A percentile compares a stretch with the other conserved stretches of the same genome.
Conservation (phyloP, 495 filamentous ascomycete genomes). For the Neurospora hispaniola region DNA sequence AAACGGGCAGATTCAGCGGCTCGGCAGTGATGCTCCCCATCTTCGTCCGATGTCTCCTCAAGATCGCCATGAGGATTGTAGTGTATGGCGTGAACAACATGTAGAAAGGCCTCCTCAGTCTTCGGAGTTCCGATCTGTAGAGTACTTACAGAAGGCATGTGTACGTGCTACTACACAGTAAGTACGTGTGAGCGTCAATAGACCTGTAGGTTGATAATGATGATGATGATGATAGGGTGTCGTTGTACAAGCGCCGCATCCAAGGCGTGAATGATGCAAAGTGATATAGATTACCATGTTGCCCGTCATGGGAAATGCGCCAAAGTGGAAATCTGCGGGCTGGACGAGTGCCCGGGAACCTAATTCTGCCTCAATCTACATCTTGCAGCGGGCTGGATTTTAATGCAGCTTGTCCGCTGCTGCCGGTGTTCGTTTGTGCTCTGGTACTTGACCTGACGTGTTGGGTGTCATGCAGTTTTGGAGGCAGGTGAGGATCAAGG, state of each 20-base stretch:
- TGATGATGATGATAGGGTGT: background rate
- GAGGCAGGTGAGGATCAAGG: background rate
- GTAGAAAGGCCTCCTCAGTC: background rate
- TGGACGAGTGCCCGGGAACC: background rate
- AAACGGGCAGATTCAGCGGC: background rate
- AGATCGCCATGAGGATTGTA: background rate
- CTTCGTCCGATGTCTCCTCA: background rate
- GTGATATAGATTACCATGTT: background rate
- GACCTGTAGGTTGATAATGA: background rate
- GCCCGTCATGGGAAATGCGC: background rate
- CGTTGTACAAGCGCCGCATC: background rate
- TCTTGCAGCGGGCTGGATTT: background rate
- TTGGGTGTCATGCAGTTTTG: background rate
- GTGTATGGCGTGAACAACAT: background rate
- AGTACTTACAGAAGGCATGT: background rate
- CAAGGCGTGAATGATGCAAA: background rate
- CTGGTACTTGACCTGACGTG: background rate
- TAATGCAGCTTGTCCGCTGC: background rate
- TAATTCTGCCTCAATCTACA: background rate
- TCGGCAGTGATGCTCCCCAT: background rate
- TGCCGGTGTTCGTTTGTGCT: background rate
- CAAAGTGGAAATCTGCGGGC: background rate
- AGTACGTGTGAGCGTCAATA: background rate
- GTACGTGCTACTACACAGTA: background rate
- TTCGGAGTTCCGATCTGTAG: background rate